These are phyloP conservation scores for Cocos nucifera DNA, from an alignment of 176 grass and related monocot species.

Conservation along the genomic window DNA sequence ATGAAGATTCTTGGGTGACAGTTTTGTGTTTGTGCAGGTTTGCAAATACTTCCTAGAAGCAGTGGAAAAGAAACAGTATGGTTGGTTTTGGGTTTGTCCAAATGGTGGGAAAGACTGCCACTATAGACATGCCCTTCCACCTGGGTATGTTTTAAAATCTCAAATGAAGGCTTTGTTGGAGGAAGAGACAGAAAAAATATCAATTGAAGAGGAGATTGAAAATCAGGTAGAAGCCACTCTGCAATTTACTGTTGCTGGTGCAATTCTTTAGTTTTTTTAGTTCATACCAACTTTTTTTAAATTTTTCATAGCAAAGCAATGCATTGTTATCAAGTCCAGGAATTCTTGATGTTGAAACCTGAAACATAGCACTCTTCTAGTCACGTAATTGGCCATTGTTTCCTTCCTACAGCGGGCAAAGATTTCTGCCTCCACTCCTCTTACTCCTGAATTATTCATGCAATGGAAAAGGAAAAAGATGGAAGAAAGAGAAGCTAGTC, in stretches of 20 bases:
- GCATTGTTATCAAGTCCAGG: too few relatives aligned
- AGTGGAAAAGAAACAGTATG: slow-evolving; percentile 98
- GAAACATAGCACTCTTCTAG: too few relatives aligned
- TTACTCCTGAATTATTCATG: slow-evolving; percentile 85
- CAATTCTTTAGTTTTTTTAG: too few relatives aligned
- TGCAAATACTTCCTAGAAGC: slow-evolving; percentile 95
- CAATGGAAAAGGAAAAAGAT: slow-evolving; percentile 90
- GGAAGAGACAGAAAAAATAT: slow-evolving; percentile 80
- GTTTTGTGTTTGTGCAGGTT: slow-evolving; percentile 42
- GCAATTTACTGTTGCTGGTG: background rate
- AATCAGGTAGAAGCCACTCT: slow-evolving; percentile 43
- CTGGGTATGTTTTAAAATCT: slow-evolving; percentile 94
- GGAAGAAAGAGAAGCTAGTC: slow-evolving; percentile 77
- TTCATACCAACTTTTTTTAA: background rate
- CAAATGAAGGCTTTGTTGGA: slow-evolving; percentile 99
- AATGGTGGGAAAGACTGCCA: slow-evolving; percentile 92
- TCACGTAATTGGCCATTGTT: background rate
- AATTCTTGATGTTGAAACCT: too few relatives aligned
- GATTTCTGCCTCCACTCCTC: slow-evolving; percentile 47
- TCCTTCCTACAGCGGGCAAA: slow-evolving; percentile 60
- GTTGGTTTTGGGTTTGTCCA: slow-evolving; percentile 98
- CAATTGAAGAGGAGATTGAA: slow-evolving; percentile 99
- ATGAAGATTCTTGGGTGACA: slow-evolving; percentile 9
- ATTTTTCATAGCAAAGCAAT: background rate
- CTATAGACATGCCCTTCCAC: slow-evolving; percentile 90